These are phyloP conservation scores for Blastocystis sp. DNA, from an alignment of 352 stramenopile species.

Conservation along the genomic window DNA sequence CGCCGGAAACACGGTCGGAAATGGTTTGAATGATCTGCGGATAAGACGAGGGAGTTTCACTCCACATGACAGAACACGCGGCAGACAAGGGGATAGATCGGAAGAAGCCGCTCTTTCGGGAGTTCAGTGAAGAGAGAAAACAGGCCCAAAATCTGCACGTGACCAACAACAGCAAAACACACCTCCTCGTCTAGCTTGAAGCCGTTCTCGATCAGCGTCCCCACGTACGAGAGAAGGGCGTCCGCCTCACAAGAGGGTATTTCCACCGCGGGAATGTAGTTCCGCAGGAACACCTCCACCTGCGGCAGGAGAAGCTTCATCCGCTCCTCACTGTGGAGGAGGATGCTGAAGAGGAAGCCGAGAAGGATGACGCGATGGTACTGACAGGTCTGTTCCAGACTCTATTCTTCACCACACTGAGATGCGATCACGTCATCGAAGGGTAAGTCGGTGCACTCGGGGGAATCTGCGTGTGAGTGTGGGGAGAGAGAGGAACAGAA, in stretches of 20 bases:
- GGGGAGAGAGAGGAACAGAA: not conserved
- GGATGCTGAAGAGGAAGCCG: constrained; percentile 32
- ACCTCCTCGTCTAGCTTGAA: constrained; percentile 34
- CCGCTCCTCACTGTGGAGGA: constrained; percentile 22
- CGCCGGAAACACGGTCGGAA: not conserved
- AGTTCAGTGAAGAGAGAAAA: constrained; percentile 16
- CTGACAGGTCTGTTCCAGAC: constrained; percentile 12
- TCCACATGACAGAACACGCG: not conserved
- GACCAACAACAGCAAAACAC: not conserved
- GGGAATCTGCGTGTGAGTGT: not conserved
- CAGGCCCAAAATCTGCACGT: not conserved
- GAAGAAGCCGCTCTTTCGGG: not conserved
- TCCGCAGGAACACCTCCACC: constrained; percentile 13
- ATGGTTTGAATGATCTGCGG: constrained; percentile 27
- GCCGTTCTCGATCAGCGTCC: not conserved
- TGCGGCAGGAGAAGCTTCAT: constrained; percentile 35
- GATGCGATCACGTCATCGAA: constrained; percentile 15
- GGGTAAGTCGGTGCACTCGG: not conserved
- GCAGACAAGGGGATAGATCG: not conserved
- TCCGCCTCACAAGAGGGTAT: constrained; percentile 15
- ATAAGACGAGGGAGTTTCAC: not conserved
- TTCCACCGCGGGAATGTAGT: constrained; percentile 5
- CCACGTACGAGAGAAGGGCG: not conserved
- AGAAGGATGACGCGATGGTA: constrained; percentile 50
- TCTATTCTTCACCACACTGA: not conserved